Evolutionary conservation across 495 filamentous ascomycete species (phyloP), one percentile per base, ranked within the genome.

Genomic region (Neurospora sp.): DNA sequence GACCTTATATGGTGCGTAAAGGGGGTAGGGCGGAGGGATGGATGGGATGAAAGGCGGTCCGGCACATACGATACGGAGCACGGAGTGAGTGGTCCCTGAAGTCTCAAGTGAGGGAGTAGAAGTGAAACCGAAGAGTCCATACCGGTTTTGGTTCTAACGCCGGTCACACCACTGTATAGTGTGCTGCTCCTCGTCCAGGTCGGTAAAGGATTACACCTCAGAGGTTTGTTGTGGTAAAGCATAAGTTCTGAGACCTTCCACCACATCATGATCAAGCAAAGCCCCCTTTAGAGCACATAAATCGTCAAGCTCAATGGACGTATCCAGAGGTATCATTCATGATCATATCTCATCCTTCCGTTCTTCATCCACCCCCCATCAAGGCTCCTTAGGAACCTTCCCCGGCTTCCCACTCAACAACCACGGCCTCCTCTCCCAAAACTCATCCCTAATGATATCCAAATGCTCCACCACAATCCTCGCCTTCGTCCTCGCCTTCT

Each of bases 381-480:
- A 84, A 62, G 81, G 82, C 79, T 90, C 83, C 69, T 85, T 87
- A 5, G 89, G 89, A 71, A 91, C 81, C 78, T 88, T 91, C 12
- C 91, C 90, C 31, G 91, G 89, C 77, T 90, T 92, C 72, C 91
- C 90, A 18, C 89, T 92, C 71, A 98, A 81, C 73, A 99, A 88
- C 93, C 94, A 97, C 9, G 94, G 93, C 77, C 92, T 85, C 76
- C 85, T 85, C 74, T 92, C 87, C 96, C 95, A 99, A 81, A 99
- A 98, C 8, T 92, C 91, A 83, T 98, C 92, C 74, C 91, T 92
- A 79, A 98, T 98, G 78, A 99, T 92, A 82, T 99, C 96, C 71
- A 93, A 83, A 82, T 98, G 94, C 72, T 95, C 90, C 48, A 95
- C 84, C 18, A 91, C 88, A 44, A 99, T 90, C 71, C 86, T 83